Percentiles rank a stretch among this genome's conserved stretches.
These are phyloP conservation scores for Dysphania ambrosioides DNA, from an alignment of 148 eudicot genomes.

Conservation along the genomic window DNA sequence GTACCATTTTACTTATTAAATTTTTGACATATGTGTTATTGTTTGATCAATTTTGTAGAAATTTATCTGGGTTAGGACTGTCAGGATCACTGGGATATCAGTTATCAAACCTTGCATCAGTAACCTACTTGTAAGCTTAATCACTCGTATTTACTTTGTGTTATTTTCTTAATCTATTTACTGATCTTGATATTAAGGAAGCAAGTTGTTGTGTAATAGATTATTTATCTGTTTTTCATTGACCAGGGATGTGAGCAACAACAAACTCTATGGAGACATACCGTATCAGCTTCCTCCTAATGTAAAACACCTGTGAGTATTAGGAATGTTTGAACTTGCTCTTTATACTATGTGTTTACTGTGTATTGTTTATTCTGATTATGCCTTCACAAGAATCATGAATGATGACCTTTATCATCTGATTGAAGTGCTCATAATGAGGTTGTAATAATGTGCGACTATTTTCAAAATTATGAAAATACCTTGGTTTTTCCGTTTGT, in stretches of 20 bases:
- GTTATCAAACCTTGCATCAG: conserved; percentile 47
- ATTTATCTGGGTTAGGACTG: conserved; percentile 41
- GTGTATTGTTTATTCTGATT: conserved; percentile 5
- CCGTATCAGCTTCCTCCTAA: conserved; percentile 76
- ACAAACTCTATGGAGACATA: conserved; percentile 50
- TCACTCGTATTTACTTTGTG: background rate
- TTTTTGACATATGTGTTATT: background rate
- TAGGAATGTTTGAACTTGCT: background rate
- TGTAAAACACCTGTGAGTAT: conserved; percentile 46
- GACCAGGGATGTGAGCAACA: conserved; percentile 61
- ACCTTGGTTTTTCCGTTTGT: too few species aligned
- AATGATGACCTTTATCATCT: too few species aligned
- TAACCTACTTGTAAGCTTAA: conserved; percentile 54
- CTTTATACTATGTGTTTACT: background rate
- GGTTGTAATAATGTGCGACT: too few species aligned
- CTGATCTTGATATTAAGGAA: background rate
- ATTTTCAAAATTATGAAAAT: too few species aligned
- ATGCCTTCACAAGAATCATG: too few species aligned
- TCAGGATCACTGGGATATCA: conserved; percentile 57
- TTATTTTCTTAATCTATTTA: background rate
- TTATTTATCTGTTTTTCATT: conserved; percentile 25
- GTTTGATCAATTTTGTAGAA: conserved; percentile 34
- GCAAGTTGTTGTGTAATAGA: background rate
- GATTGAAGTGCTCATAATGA: too few species aligned
- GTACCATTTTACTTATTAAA: too few species aligned